Percentiles rank a stretch among this genome's conserved stretches.
Evolutionary conservation across 768 basidiomycete species (phyloP).

Genomic region (Leccinum imitatum): DNA sequence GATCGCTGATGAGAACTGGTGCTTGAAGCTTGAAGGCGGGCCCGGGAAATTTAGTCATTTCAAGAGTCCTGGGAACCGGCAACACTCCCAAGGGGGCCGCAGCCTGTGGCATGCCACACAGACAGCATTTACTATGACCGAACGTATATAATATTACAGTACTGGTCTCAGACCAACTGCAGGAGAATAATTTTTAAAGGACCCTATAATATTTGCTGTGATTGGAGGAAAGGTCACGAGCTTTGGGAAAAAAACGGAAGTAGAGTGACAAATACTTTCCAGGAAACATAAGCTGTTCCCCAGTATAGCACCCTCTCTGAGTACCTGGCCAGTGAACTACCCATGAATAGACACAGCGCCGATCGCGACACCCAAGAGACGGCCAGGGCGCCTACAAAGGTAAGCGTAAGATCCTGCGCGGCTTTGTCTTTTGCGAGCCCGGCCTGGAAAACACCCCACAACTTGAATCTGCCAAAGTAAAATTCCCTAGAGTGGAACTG

Average conservation of each 20-base stretch:
- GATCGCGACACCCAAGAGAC: slow-evolving; percentile 28
- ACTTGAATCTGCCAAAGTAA: slow-evolving; percentile 26
- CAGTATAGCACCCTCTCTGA: slow-evolving; percentile 27
- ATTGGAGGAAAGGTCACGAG: too few relatives aligned
- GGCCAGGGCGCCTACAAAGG: slow-evolving; percentile 34
- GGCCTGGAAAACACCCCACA: slow-evolving; percentile 34
- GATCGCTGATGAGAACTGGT: too few relatives aligned
- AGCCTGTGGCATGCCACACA: too few relatives aligned
- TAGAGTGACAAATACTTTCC: slow-evolving; percentile 12
- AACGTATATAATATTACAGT: too few relatives aligned
- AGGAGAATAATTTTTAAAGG: too few relatives aligned
- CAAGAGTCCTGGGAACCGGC: too few relatives aligned
- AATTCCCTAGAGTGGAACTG: slow-evolving; percentile 22
- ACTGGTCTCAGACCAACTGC: too few relatives aligned
- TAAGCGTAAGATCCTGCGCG: slow-evolving; percentile 24
- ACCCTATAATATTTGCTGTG: too few relatives aligned
- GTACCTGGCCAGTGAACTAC: slow-evolving; percentile 31
- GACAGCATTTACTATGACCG: too few relatives aligned
- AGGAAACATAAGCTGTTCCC: slow-evolving; percentile 28
- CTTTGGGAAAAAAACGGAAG: neutral
- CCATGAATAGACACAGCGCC: slow-evolving; percentile 28
- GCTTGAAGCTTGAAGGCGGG: too few relatives aligned
- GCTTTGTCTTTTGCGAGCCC: slow-evolving; percentile 27
- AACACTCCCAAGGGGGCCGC: too few relatives aligned
- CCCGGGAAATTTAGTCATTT: too few relatives aligned